Evolutionary conservation across 1,284 basidiomycete species (phyloP).

Genomic region (Marasmius sp.): DNA sequence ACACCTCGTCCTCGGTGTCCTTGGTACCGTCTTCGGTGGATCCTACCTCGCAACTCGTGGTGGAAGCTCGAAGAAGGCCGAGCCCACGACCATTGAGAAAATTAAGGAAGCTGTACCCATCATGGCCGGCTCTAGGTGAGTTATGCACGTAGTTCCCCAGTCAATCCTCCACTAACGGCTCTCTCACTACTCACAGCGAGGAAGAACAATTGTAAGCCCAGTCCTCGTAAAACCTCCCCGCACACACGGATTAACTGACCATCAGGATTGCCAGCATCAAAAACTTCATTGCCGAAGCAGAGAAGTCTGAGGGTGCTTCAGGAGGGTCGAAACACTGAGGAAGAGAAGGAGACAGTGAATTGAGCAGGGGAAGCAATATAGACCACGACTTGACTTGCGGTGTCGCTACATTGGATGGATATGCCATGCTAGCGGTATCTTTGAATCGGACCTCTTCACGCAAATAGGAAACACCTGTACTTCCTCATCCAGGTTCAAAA

Average conservation of each 20-base stretch:
- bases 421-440: no score
- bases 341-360: no score
- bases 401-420: no score
- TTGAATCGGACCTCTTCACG: no score
- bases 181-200: conserved; percentile 38
- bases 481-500: no score
- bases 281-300: conserved; percentile 59
- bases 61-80: conserved; percentile 29
- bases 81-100: conserved; percentile 34
- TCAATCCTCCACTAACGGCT: neutral
- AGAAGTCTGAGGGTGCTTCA: conserved; percentile 38
- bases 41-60: conserved; percentile 41
- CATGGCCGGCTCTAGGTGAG: conserved; percentile 16
- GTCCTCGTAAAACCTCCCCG: conserved; percentile 18
- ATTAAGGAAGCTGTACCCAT: conserved; percentile 47
- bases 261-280: conserved; percentile 55
- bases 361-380: no score
- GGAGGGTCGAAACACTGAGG: conserved; percentile 1
- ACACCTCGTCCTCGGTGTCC: conserved; percentile 55
- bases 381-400: no score
- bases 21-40: conserved; percentile 40
- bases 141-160: conserved; percentile 36
- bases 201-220: conserved; percentile 59
- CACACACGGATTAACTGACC: conserved; percentile 32
- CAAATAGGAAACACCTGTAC: no score